Percentiles rank a stretch among this genome's conserved stretches.
Conservation (phyloP, 495 filamentous ascomycete genomes). For the Penicillium atrosanguineum region DNA sequence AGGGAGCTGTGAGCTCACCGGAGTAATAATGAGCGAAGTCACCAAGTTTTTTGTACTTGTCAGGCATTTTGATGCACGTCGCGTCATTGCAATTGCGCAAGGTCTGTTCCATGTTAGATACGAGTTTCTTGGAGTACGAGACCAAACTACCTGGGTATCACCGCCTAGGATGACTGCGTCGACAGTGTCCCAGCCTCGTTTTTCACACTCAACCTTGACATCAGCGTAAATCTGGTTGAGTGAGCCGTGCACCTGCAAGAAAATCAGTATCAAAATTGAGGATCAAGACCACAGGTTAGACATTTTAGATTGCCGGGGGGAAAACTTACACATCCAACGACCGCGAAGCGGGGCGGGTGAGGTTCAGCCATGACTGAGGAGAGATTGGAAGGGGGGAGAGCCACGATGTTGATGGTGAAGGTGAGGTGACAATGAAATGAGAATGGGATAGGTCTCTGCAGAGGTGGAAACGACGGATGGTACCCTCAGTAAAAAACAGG, state of each 20-base stretch:
- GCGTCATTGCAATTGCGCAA: constrained; percentile 86
- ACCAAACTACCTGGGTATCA: constrained; percentile 71
- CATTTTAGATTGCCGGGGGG: neutral
- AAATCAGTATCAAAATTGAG: neutral
- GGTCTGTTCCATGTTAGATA: constrained; percentile 50
- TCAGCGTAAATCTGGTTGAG: constrained; percentile 87
- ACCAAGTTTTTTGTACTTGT: constrained; percentile 77
- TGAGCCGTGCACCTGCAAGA: constrained; percentile 76
- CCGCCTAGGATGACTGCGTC: constrained; percentile 87
- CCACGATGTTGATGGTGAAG: neutral
- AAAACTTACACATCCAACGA: constrained; percentile 77
- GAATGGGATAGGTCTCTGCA: neutral
- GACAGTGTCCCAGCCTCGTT: constrained; percentile 70
- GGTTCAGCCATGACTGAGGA: constrained; percentile 5
- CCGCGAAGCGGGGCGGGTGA: constrained; percentile 48
- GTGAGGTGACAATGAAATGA: neutral
- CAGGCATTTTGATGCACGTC: constrained; percentile 78
- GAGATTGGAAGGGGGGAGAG: neutral
- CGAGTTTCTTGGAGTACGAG: neutral
- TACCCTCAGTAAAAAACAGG: neutral
- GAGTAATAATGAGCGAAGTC: constrained; percentile 95
- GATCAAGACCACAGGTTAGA: neutral
- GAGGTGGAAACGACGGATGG: neutral
- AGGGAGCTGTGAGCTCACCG: constrained; percentile 72
- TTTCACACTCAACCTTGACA: constrained; percentile 57